Base-by-base conservation (phyloP, 495 filamentous ascomycete species). In the Hypoxylon lienhwacheense region DNA sequence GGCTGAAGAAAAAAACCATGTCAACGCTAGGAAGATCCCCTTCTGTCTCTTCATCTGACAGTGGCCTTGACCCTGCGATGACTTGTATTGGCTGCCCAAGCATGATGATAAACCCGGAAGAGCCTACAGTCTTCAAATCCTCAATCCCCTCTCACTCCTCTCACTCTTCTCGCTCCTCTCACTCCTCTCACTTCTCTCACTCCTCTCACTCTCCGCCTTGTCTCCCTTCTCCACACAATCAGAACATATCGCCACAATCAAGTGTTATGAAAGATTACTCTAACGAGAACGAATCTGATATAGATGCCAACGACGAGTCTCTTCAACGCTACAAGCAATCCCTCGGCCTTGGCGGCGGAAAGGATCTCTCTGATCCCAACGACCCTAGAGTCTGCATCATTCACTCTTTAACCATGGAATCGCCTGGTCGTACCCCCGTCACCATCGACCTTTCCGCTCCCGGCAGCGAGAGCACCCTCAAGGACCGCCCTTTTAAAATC, bases 311-410 rank as follows among this genome's bases (percentile, higher is more conserved):
- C 59, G 93, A 98, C 72, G 91, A 97, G 69, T 90, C 92, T 53
- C 84, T 98, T 65, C 86, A 91, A 70, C 88, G 91, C 56, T 98
- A 93, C 89, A 98, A 98, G 77, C 84, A 89, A 63, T 97, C 93
- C 2, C 83, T 98, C 25, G 93, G 95, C 54, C 81, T 97, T 37
- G 85, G 89, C 59, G 78, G 76, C 37, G 66, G 74, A 47, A 77
- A 75, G 36, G 74, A 77, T 28, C 71, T 85, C 3, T 83, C 86
- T 24, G 78, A 93, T 70, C 84, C 88, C 62, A 86, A 76, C 62
- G 90, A 95, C 64, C 83, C 85, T 12, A 81, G 89, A 51, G 86
- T 84, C 62, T 91, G 84, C 73, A 91, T 97, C 71, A 97, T 98
- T 73, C 81, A 88, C 47, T 86, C 90, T 25, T 85, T 98, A 14